Percentiles rank a stretch among this genome's conserved stretches.
Conservation (phyloP, 23 red algal species). For the Gracilaria caudata region DNA sequence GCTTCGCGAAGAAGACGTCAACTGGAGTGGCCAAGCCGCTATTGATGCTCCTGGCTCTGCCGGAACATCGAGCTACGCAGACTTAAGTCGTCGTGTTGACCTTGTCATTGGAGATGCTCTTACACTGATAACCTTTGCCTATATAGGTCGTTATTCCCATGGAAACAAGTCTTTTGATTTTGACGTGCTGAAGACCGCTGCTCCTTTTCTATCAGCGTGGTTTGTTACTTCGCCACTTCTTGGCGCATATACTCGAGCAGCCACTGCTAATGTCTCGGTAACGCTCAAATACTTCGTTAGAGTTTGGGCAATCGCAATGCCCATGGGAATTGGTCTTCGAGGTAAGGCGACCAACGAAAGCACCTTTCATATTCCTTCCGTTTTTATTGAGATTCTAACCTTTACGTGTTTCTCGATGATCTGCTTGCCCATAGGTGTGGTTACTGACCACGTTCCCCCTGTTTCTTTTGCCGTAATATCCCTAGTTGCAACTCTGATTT, state of each 20-base stretch:
- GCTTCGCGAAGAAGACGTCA: slow-evolving; percentile 63
- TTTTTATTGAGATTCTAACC: slow-evolving; percentile 27
- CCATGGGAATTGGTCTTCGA: slow-evolving; percentile 75
- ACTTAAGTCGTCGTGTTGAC: slow-evolving; percentile 57
- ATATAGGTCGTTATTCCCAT: slow-evolving; percentile 52
- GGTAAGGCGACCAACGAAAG: slow-evolving; percentile 26
- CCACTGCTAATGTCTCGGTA: slow-evolving; percentile 29
- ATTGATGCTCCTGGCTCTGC: slow-evolving; percentile 20
- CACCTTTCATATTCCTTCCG: not conserved
- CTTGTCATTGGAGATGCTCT: slow-evolving; percentile 75
- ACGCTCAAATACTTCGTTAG: slow-evolving; percentile 31
- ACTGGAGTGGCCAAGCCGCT: slow-evolving; percentile 81
- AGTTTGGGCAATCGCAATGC: slow-evolving; percentile 61
- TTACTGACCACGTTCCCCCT: slow-evolving; percentile 73
- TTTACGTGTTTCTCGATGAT: not conserved
- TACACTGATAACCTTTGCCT: slow-evolving; percentile 68
- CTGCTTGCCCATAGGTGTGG: slow-evolving; percentile 34
- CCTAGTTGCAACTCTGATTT: slow-evolving; percentile 65
- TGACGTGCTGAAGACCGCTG: slow-evolving; percentile 63
- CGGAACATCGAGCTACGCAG: slow-evolving; percentile 61
- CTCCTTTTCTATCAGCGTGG: slow-evolving; percentile 87
- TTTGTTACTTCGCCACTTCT: slow-evolving; percentile 60
- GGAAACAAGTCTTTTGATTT: slow-evolving; percentile 20
- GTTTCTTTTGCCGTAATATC: slow-evolving; percentile 65
- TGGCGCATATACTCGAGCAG: slow-evolving; percentile 71